These are phyloP conservation scores for Cryptococcus jaspeensis DNA, from an alignment of 1,284 basidiomycete species.

Conservation along the genomic window DNA sequence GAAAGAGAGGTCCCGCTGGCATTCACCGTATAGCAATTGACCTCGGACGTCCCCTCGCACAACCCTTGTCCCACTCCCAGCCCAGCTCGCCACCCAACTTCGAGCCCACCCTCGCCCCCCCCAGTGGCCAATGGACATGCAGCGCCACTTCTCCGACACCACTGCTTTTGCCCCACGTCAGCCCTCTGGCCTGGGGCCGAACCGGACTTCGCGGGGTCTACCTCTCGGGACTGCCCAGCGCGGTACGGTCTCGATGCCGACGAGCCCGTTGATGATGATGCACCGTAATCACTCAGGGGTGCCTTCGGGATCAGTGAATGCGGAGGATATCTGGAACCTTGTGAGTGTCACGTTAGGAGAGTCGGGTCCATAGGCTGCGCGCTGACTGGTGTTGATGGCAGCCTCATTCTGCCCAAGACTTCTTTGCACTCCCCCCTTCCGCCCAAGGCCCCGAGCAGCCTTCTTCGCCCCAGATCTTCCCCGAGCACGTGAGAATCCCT, in stretches of 20 bases:
- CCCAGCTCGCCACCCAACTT: too few relatives aligned
- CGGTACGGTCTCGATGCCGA: conserved; percentile 27
- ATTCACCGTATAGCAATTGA: too few relatives aligned
- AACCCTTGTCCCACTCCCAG: too few relatives aligned
- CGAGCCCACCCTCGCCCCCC: too few relatives aligned
- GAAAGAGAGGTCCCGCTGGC: too few relatives aligned
- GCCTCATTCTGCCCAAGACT: conserved; percentile 18
- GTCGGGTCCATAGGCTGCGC: not conserved
- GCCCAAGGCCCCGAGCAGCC: not conserved
- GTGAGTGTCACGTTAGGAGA: not conserved
- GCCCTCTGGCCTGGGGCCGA: conserved; percentile 14
- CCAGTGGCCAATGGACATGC: not conserved
- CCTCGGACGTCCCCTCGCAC: too few relatives aligned
- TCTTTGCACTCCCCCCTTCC: conserved; percentile 3
- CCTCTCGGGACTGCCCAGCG: conserved; percentile 8
- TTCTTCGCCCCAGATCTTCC: not conserved
- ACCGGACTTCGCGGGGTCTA: conserved; percentile 3
- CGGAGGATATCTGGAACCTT: not conserved
- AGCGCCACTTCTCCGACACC: conserved; percentile 19
- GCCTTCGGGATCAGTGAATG: not conserved
- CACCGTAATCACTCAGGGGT: not conserved
- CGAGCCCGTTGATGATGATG: conserved; percentile 16
- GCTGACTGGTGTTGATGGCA: not conserved
- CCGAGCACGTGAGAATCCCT: not conserved
- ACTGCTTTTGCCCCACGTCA: conserved; percentile 9